Base-by-base conservation (phyloP, 345 rosid species). In the Hibiscus tridactylites region DNA sequence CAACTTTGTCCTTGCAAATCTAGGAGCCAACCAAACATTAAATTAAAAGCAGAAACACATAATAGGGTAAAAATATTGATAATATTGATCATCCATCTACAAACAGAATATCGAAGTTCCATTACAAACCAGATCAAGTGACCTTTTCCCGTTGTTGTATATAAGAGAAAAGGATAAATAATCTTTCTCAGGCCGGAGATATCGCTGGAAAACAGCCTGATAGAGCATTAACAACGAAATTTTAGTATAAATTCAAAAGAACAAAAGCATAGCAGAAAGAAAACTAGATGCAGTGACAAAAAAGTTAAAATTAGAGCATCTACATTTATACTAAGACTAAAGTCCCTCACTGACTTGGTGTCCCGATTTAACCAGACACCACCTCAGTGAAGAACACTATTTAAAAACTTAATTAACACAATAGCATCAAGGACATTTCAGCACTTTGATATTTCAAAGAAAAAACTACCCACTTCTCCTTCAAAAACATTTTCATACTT, bases 1-100 rank as follows among this genome's bases (percentile, higher is more conserved):
- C 97, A 83, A 86, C 92, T 87, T 88, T 95, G 82, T 90, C 97
- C 84, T 91, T 92, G 83, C 96, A 91, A 70, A 90, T 90, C 97
- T 91, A 82, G 47, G 74, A 71, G 35, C 68, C 31, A 79, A 71
- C 12, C 64, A 69, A 3, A 73, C 54, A 39, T 78, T 71, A 68
- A 50, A 65, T 56, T 69, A 61, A 75, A 33, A 47, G 56, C 70
- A 73, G 68, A 72, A 46, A 71, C 75, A 42, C 37, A 16, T 16
- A 54, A 21, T 13, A 60, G 26, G 19, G 65, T 39, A 71, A 65
- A 29, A 37, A 13, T 39, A 69, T 64, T n/a, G 24, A 63, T 10
- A 56, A 61, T 35, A 35, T 15, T 4, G 11, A 65, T 37, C 61
- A 72, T 64, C 3, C 24, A 76, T 54, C 63, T 58, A 42, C 19